Percentiles rank a stretch among this genome's conserved stretches.
phyloP scores from a whole-genome alignment of 208 protist species.

The Wallacemonas rigidus region DNA sequence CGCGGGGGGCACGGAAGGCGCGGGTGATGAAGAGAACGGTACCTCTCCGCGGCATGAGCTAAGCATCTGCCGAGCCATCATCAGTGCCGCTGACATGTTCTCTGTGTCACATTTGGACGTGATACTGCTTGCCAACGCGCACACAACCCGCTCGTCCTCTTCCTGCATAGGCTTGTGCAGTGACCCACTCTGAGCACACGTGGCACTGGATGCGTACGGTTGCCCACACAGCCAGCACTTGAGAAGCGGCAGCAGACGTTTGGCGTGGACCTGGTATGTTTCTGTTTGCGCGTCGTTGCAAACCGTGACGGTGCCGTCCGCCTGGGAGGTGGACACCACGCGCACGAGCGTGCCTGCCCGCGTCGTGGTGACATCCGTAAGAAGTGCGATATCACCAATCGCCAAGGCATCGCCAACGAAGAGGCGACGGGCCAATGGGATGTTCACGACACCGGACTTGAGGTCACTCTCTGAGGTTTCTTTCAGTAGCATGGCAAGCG shows the following conservation, averaged over 20 bases:
- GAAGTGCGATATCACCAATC: slow-evolving; percentile 44
- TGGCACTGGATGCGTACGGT: slow-evolving; percentile 29
- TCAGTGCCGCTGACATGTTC: not conserved
- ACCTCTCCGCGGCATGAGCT: not conserved
- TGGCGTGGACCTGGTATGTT: slow-evolving; percentile 30
- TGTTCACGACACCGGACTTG: slow-evolving; percentile 25
- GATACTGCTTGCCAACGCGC: slow-evolving; percentile 33
- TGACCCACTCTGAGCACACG: slow-evolving; percentile 25
- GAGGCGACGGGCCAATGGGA: slow-evolving; percentile 34
- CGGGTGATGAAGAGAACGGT: not conserved
- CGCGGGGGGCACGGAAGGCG: not conserved
- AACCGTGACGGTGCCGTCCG: slow-evolving; percentile 38
- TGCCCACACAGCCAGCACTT: slow-evolving; percentile 48
- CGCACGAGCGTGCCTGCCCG: slow-evolving; percentile 32
- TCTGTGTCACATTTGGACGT: not conserved
- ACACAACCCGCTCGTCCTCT: slow-evolving; percentile 38
- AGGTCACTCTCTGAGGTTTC: slow-evolving; percentile 32
- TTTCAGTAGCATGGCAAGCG: slow-evolving; percentile 40
- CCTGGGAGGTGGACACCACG: slow-evolving; percentile 24
- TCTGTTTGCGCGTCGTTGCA: slow-evolving; percentile 20
- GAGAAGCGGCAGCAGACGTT: slow-evolving; percentile 45
- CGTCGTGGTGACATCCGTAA: slow-evolving; percentile 28
- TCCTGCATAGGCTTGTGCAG: slow-evolving; percentile 34
- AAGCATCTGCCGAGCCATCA: not conserved
- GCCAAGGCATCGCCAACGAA: slow-evolving; percentile 23